Conservation (phyloP, 2,329 filamentous ascomycete genomes). For the Colletotrichum godetiae region DNA sequence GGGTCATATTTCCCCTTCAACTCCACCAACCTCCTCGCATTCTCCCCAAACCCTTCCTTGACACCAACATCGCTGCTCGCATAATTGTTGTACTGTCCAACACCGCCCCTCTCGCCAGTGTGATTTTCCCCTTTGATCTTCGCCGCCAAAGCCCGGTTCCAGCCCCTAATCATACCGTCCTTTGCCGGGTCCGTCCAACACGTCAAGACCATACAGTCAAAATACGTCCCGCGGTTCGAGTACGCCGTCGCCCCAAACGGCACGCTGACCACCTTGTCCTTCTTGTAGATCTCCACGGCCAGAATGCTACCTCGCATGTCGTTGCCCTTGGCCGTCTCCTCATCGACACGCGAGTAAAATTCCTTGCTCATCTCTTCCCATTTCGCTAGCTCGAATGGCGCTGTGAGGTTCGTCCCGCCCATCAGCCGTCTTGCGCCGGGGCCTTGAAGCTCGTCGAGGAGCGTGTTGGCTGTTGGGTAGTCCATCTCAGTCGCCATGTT, state of each 20-base stretch:
- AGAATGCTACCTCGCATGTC: conserved; percentile 44
- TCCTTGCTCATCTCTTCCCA: conserved; percentile 43
- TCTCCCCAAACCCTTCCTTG: conserved; percentile 45
- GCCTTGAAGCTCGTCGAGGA: conserved; percentile 49
- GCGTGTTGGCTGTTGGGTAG: conserved; percentile 52
- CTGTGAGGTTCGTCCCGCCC: conserved; percentile 56
- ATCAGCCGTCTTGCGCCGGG: conserved; percentile 51
- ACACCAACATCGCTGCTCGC: conserved; percentile 40
- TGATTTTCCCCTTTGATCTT: conserved; percentile 41
- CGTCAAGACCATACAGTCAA: conserved; percentile 54
- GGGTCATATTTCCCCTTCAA: conserved; percentile 49
- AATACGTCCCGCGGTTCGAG: conserved; percentile 56
- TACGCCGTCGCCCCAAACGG: conserved; percentile 52
- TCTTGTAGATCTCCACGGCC: conserved; percentile 55
- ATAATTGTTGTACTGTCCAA: conserved; percentile 45
- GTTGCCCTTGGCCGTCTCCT: conserved; percentile 36
- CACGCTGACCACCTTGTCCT: conserved; percentile 50
- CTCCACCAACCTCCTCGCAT: conserved; percentile 42
- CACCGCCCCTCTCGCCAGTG: conserved; percentile 38
- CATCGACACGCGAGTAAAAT: conserved; percentile 43
- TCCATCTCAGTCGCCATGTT: conserved; percentile 53
- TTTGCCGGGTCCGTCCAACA: conserved; percentile 52
- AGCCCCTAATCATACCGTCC: conserved; percentile 50
- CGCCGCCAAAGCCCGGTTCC: conserved; percentile 48
- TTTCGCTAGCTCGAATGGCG: conserved; percentile 51